phyloP scores from a whole-genome alignment of 495 filamentous ascomycete genomes.

The Hyaloscypha variabilis region DNA sequence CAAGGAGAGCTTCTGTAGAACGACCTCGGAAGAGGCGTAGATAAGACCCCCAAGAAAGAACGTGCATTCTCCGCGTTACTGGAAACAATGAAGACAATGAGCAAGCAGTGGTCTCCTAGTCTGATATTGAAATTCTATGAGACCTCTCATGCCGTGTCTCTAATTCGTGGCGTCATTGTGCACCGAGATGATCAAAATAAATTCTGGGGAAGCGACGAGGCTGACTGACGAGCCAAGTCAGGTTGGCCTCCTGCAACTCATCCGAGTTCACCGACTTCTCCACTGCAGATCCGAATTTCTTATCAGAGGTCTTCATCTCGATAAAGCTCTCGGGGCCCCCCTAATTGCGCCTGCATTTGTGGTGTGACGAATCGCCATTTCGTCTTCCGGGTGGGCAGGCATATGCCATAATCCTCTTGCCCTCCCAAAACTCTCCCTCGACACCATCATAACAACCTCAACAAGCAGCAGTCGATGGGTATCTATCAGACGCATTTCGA shows the following conservation, averaged over 20 bases:
- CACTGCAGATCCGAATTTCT: too few relatives aligned
- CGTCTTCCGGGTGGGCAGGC: slow-evolving; percentile 6
- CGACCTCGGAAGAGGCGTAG: neutral
- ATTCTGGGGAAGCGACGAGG: slow-evolving; percentile 1
- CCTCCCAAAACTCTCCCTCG: neutral
- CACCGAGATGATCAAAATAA: neutral
- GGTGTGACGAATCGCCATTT: slow-evolving; percentile 12
- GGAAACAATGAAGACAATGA: too few relatives aligned
- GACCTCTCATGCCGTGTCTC: neutral
- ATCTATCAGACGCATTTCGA: slow-evolving; percentile 9
- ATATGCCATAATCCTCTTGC: too few relatives aligned
- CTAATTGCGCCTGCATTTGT: neutral
- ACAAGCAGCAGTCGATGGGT: slow-evolving; percentile 19
- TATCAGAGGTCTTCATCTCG: too few relatives aligned
- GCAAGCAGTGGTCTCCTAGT: too few relatives aligned
- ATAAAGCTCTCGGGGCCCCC: neutral
- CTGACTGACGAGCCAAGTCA: slow-evolving; percentile 8
- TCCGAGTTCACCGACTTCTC: neutral
- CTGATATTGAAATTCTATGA: neutral
- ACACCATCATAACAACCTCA: neutral
- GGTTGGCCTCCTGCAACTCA: neutral
- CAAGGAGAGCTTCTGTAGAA: slow-evolving; percentile 5
- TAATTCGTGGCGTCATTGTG: neutral
- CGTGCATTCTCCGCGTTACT: neutral
- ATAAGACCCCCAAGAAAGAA: neutral